These are phyloP conservation scores for Jamesozyma jinghongensis DNA, from an alignment of 805 yeast genomes.

Conservation along the genomic window DNA sequence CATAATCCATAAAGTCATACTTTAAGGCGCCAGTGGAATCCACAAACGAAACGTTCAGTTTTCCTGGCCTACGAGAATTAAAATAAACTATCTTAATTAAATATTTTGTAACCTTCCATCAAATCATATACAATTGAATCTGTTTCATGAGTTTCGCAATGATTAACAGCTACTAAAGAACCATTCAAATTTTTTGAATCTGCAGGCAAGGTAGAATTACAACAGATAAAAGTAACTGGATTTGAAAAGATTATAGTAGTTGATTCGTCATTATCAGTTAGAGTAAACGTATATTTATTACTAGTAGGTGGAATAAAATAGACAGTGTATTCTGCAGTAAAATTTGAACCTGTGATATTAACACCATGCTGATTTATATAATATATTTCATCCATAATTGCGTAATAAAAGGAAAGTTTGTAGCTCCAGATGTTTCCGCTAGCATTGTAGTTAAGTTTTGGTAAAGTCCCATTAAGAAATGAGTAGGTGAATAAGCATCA, in stretches of 20 bases:
- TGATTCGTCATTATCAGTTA: constrained; percentile 27
- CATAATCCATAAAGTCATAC: not conserved
- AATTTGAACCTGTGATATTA: constrained; percentile 12
- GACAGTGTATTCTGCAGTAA: constrained; percentile 23
- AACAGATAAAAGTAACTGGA: constrained; percentile 29
- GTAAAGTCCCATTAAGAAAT: not conserved
- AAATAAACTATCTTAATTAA: constrained; percentile 15
- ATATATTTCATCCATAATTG: not conserved
- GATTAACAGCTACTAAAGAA: constrained; percentile 4
- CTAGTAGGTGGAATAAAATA: constrained; percentile 22
- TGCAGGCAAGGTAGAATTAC: constrained; percentile 7
- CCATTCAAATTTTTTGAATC: not conserved
- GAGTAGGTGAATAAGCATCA: not conserved
- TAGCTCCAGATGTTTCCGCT: not conserved
- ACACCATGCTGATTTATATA: constrained; percentile 8
- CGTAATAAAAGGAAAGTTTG: not conserved
- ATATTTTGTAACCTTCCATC: constrained; percentile 8
- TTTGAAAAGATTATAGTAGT: constrained; percentile 25
- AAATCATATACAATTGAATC: not conserved
- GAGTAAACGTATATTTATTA: constrained; percentile 25
- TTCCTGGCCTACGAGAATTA: constrained; percentile 6
- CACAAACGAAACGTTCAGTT: constrained; percentile 1
- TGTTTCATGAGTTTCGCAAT: constrained; percentile 1
- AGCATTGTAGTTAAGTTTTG: not conserved
- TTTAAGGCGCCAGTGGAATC: constrained; percentile 4